phyloP scores from a whole-genome alignment of 1,284 basidiomycete species.

The Rhodotorula sp. region DNA sequence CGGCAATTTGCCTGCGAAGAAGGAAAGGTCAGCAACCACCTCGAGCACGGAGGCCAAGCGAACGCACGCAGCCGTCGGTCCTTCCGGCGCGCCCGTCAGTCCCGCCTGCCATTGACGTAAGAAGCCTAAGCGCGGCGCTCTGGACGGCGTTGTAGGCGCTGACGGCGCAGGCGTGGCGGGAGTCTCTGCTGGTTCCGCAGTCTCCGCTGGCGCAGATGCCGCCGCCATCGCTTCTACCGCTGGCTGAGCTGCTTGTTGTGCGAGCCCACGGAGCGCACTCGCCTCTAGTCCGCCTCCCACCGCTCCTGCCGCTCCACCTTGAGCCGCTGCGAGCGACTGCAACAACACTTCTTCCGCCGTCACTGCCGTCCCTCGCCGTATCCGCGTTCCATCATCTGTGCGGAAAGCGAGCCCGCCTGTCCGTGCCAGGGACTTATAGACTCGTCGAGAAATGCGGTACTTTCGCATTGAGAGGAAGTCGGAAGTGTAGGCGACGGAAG shows the following conservation, averaged over 20 bases:
- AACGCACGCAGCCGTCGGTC: constrained; percentile 18
- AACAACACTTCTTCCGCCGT: constrained; percentile 17
- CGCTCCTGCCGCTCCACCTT: background rate
- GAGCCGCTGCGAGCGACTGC: background rate
- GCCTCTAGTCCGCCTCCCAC: constrained; percentile 1
- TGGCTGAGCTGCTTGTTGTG: background rate
- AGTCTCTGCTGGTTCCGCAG: background rate
- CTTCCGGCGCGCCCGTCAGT: constrained; percentile 17
- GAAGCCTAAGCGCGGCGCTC: constrained; percentile 14
- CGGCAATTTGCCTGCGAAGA: constrained; percentile 21
- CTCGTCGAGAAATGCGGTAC: constrained; percentile 64
- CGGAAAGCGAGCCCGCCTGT: constrained; percentile 65
- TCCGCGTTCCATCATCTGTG: constrained; percentile 48
- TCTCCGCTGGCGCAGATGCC: background rate
- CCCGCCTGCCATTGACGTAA: constrained; percentile 31
- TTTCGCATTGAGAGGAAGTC: constrained; percentile 70
- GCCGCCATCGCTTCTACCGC: background rate
- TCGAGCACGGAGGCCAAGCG: background rate
- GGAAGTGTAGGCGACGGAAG: constrained; percentile 74
- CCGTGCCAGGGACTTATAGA: constrained; percentile 57
- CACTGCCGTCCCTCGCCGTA: constrained; percentile 49
- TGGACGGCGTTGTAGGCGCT: background rate
- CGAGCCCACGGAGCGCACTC: background rate
- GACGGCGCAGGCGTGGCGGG: background rate
- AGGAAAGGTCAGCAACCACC: background rate